Base-by-base conservation (phyloP, 352 stramenopile species). In the Phytophthora nicotianae region DNA sequence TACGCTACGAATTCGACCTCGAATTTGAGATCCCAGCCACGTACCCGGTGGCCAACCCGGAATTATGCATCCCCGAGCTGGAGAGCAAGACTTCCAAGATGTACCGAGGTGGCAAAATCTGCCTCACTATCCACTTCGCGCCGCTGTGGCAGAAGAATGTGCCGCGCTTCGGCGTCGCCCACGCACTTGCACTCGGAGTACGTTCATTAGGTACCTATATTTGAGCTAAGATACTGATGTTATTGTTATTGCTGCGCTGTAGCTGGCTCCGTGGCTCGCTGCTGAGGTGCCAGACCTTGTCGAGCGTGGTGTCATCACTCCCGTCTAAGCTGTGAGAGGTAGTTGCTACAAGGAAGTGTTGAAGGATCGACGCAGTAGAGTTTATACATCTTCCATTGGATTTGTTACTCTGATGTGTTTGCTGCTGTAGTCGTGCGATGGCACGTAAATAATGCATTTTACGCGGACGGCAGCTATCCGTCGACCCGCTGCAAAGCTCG, bases 11-110 rank as follows among this genome's bases (percentile, higher is more conserved):
- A 54, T 96, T 96, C 42, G 85, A 93, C 24, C 62, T 96, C 27
- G 81, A 91, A 60, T 94, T 94, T 50, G 85, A 94, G 65, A 92
- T 94, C 53, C 86, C 86, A 24, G 86, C 83, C 50, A 90, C 86
- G 51, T 94, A 94, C 50, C 86, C 86, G 1, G 86, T 92, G 21
- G 83, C 86, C 26, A 91, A 94, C 58, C 86, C 83, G 0, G 86
- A 94, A 65, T 69, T 94, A 5, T 94, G 86, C 53, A 84, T 97
- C 46, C 89, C 89, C 0, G 87, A 96, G 68, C 81, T 97, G 1
- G 87, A 97, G 14, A 84, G 86, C 32, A 97, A 97, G 70, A 96
- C 89, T 21, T 87, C 86, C 66, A 97, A 97, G 73, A 97, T 97
- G 86, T 97, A 97, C 70, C 69, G 86, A 10, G 89, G 89, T 6